A percentile compares a stretch with the other conserved stretches of the same genome.
phyloP scores from a whole-genome alignment of 257 asterid genomes.

The Prunella vulgaris region DNA sequence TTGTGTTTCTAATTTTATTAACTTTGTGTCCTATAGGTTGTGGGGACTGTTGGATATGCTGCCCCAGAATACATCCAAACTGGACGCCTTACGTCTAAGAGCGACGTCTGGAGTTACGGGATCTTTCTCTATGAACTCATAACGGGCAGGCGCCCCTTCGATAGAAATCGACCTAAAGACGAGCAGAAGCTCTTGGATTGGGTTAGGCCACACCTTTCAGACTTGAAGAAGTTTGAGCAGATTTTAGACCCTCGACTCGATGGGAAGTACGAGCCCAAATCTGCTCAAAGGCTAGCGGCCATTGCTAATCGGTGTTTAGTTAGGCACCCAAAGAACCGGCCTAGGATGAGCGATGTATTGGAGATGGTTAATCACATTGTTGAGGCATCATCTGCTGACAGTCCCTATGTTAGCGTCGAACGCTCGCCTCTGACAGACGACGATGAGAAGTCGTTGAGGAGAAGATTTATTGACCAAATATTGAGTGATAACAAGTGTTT shows the following conservation, averaged over 20 bases:
- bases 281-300: constrained; percentile 83
- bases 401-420: constrained; percentile 29
- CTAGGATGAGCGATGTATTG: constrained; percentile 68
- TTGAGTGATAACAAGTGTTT: constrained; percentile 44
- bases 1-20: neutral
- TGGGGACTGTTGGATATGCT: constrained; percentile 93
- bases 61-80: constrained; percentile 93
- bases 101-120: constrained; percentile 96
- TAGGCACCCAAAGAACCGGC: constrained; percentile 70
- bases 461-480: constrained; percentile 45
- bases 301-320: constrained; percentile 65
- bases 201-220: constrained; percentile 73
- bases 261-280: constrained; percentile 48
- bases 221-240: constrained; percentile 67
- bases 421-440: constrained; percentile 20
- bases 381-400: constrained; percentile 13
- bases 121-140: constrained; percentile 88
- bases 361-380: constrained; percentile 54
- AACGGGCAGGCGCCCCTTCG: constrained; percentile 82
- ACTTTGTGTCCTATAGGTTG: constrained; percentile 47
- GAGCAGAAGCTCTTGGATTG: constrained; percentile 89
- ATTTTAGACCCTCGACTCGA: constrained; percentile 75
- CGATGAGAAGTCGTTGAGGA: constrained; percentile 31
- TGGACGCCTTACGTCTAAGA: constrained; percentile 81
- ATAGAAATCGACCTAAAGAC: constrained; percentile 66